Conservation (phyloP, 108 stramenopile species). For the Cyclotella baltica region DNA sequence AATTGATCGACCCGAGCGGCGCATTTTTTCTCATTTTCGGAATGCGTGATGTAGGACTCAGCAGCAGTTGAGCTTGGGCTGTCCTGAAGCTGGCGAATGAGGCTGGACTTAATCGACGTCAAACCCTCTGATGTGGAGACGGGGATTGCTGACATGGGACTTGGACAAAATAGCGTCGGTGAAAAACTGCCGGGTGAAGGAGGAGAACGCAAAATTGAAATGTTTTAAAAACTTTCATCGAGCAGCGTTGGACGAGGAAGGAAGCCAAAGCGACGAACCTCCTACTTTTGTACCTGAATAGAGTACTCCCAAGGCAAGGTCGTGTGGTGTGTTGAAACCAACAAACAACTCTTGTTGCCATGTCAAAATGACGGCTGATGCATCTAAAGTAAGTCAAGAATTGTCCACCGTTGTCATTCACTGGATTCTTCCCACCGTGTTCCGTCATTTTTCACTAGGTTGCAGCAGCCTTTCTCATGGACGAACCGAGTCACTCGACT, state of each 20-base stretch:
- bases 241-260: too few species aligned
- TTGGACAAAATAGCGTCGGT: too few species aligned
- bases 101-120: conserved; percentile 23
- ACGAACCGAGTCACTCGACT: conserved; percentile 9
- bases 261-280: too few species aligned
- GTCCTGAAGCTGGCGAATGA: conserved; percentile 15
- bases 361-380: conserved; percentile 2
- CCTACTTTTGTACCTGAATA: too few species aligned
- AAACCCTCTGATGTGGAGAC: conserved; percentile 13
- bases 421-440: not conserved
- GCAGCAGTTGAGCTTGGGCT: not conserved
- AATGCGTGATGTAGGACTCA: conserved; percentile 14
- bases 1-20: conserved; percentile 8
- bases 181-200: too few species aligned
- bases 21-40: conserved; percentile 21
- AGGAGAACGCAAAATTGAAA: too few species aligned
- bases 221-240: too few species aligned
- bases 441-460: conserved; percentile 5
- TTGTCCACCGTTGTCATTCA: not conserved
- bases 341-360: too few species aligned
- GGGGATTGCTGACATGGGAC: too few species aligned
- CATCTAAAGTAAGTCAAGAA: conserved; percentile 3
- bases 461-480: conserved; percentile 34
- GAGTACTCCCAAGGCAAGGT: too few species aligned
- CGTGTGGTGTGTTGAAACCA: too few species aligned